Percentiles rank a stretch among this genome's conserved stretches.
These are phyloP conservation scores for Protostelium mycophagum DNA, from an alignment of 78 protist genomes.

Conservation along the genomic window DNA sequence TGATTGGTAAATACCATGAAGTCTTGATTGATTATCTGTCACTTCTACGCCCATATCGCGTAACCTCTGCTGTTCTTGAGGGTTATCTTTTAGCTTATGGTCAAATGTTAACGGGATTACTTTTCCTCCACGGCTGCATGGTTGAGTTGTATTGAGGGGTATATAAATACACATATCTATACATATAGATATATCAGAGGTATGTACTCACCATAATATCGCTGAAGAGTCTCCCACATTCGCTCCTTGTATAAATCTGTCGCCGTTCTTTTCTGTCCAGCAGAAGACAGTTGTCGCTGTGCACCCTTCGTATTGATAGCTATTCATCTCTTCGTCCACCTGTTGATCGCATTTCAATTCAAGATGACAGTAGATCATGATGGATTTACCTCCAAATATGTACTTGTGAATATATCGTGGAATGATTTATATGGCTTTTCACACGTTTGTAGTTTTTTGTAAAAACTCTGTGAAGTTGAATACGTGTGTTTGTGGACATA, in stretches of 20 bases:
- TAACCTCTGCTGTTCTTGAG: slow-evolving; percentile 54
- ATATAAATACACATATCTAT: background rate
- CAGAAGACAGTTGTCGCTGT: slow-evolving; percentile 47
- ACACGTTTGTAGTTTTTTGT: background rate
- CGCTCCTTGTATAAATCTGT: slow-evolving; percentile 47
- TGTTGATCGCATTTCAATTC: too few relatives aligned
- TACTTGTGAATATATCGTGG: background rate
- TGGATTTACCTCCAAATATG: slow-evolving; percentile 8
- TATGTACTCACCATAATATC: slow-evolving; percentile 11
- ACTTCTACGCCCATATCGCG: slow-evolving; percentile 44
- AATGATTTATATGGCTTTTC: background rate
- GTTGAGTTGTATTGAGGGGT: background rate
- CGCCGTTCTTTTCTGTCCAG: slow-evolving; percentile 24
- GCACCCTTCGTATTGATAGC: slow-evolving; percentile 54
- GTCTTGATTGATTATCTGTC: slow-evolving; percentile 50
- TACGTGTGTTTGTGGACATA: background rate
- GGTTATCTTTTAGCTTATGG: slow-evolving; percentile 52
- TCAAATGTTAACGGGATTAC: slow-evolving; percentile 54
- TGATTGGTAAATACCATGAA: slow-evolving; percentile 61
- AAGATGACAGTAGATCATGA: too few relatives aligned
- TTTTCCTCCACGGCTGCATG: slow-evolving; percentile 17
- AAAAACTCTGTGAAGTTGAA: background rate
- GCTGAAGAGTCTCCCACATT: slow-evolving; percentile 62
- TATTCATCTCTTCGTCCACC: slow-evolving; percentile 37
- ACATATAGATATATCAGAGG: background rate